Base-by-base conservation (phyloP, 345 rosid genomes). In the Sapria himalayana region DNA sequence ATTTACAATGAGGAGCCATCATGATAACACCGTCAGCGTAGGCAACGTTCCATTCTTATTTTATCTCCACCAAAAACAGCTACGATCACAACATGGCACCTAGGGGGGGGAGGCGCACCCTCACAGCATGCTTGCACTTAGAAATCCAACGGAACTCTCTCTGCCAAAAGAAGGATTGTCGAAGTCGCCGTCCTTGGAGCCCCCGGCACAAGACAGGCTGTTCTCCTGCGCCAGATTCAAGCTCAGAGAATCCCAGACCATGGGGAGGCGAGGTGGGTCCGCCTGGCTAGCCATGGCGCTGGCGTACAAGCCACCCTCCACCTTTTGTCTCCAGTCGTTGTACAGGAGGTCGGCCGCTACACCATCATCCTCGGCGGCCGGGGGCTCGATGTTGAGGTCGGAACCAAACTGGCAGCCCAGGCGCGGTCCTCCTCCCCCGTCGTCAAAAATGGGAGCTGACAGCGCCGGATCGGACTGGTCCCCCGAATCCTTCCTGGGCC, bases 131-230 rank as follows among this genome's bases (percentile, higher is more conserved):
- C 71, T 57, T 49, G 67, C 52, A 50, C 74, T 64, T 42, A 64
- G 37, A 9, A 71, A 64, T 56, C 58, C 82, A 23, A 45, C 62
- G 0, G 69, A 52, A 39, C 61, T 60, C 22, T 72, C 77, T 51
- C 57, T 58, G 39, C 55, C 67, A 54, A 70, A 81, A 22, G 71
- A 48, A 52, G 65, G 86, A 39, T 81, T 81, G 23, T 74, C 93
- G 66, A 89, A 82, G 55, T 79, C 94, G 45, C 76, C 85, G 64
- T 69, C 74, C 18, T 69, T 74, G 41, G 95, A 79, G 69, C 82
- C 74, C 64, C 82, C 91, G 58, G 70, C 93, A 59, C 93, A 76
- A 29, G 70, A 32, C 54, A 89, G 64, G 34, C 69, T 72, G 53
- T 61, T 69, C 42, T 74, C 91, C 36, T 43, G 72, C 25, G 25